These are phyloP conservation scores for Adansonia grandidieri DNA, from an alignment of 441 rosid genomes.

Conservation along the genomic window DNA sequence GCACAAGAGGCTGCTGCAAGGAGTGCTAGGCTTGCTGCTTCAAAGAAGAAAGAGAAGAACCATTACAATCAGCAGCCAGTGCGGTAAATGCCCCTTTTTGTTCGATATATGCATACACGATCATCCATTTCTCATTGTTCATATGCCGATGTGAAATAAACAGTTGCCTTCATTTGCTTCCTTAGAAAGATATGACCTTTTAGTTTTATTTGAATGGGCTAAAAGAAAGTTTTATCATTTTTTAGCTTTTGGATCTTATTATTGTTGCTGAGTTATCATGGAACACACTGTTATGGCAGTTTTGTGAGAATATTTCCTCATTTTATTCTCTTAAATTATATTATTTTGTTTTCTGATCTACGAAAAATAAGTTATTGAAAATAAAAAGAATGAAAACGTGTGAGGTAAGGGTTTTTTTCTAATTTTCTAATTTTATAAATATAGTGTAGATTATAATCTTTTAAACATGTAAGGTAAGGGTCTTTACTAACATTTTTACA, in stretches of 20 bases:
- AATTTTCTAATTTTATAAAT: no score
- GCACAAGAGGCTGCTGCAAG: slow-evolving; percentile 65
- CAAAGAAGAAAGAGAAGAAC: slow-evolving; percentile 65
- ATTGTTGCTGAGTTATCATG: no score
- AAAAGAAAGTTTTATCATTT: slow-evolving; percentile 6
- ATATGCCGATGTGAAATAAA: slow-evolving; percentile 37
- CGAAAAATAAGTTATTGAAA: no score
- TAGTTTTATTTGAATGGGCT: slow-evolving; percentile 31
- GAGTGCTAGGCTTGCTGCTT: slow-evolving; percentile 61
- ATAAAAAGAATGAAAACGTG: no score
- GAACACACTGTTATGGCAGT: no score
- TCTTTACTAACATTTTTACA: no score
- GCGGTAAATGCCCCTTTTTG: slow-evolving; percentile 36
- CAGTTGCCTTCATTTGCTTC: slow-evolving; percentile 3
- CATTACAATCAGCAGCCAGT: slow-evolving; percentile 70
- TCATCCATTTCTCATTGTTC: slow-evolving; percentile 43
- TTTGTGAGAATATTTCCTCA: no score
- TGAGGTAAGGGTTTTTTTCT: no score
- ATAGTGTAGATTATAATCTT: no score
- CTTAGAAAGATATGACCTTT: slow-evolving; percentile 26
- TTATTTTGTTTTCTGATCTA: no score
- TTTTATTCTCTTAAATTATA: no score
- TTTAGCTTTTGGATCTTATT: neutral
- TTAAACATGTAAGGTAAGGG: no score
- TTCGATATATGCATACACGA: slow-evolving; percentile 22